phyloP scores from a whole-genome alignment of 1,284 basidiomycete species.

The Rhodotorula sp. region DNA sequence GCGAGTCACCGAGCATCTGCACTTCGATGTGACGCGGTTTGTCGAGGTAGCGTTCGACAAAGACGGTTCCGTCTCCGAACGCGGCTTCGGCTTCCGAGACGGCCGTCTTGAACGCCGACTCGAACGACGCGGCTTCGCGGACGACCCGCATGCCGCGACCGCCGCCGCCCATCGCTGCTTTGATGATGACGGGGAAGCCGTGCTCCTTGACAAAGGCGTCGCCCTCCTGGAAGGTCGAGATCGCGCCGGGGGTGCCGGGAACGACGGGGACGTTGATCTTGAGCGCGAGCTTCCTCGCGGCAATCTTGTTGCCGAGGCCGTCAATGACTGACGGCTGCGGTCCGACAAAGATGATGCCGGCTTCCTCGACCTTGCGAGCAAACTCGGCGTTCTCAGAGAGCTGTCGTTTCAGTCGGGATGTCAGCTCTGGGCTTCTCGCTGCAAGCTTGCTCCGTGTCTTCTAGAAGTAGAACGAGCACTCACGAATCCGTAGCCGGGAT shows the following conservation, averaged over 20 bases:
- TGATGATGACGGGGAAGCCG: constrained; percentile 78
- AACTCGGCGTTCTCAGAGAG: constrained; percentile 95
- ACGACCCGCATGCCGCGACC: constrained; percentile 99
- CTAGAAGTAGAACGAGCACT: not conserved
- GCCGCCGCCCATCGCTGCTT: constrained; percentile 95
- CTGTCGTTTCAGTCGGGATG: constrained; percentile 67
- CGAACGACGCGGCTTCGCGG: constrained; percentile 84
- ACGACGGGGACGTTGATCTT: constrained; percentile 91
- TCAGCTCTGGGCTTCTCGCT: constrained; percentile 45
- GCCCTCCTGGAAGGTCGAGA: constrained; percentile 77
- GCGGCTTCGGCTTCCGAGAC: constrained; percentile 93
- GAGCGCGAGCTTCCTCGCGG: constrained; percentile 55
- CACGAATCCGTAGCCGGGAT: constrained; percentile 97
- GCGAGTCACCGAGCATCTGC: constrained; percentile 68
- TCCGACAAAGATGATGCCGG: constrained; percentile 95
- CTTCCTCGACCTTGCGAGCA: constrained; percentile 92
- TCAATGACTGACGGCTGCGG: constrained; percentile 96
- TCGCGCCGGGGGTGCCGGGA: constrained; percentile 93
- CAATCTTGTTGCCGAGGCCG: constrained; percentile 97
- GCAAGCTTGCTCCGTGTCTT: no score
- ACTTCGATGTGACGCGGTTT: constrained; percentile 57
- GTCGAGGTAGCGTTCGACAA: constrained; percentile 88
- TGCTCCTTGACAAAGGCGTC: constrained; percentile 87
- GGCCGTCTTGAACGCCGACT: constrained; percentile 86
- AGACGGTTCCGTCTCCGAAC: constrained; percentile 97